These are phyloP conservation scores for Fusarium sp. DNA, from an alignment of 2,329 filamentous ascomycete species.

Conservation along the genomic window DNA sequence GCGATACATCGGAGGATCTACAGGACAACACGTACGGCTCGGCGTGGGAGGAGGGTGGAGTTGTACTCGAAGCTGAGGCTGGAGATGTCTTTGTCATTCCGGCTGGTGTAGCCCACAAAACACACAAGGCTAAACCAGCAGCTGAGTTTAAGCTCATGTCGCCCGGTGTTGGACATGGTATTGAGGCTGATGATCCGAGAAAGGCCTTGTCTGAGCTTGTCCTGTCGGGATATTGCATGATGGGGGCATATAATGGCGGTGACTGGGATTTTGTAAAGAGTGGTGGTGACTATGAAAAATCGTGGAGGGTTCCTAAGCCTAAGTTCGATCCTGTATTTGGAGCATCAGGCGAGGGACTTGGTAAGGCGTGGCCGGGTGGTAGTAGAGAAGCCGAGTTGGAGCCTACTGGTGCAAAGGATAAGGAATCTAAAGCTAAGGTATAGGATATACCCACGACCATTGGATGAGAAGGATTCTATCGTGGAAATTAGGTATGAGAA, in stretches of 20 bases:
- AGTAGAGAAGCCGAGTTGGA: background rate
- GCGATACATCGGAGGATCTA: conserved; percentile 59
- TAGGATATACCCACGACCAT: too few relatives aligned
- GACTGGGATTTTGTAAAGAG: conserved; percentile 42
- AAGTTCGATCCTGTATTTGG: conserved; percentile 41
- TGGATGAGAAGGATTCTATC: too few relatives aligned
- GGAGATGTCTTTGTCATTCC: conserved; percentile 73
- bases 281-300: conserved; percentile 39
- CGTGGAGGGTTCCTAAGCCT: conserved; percentile 41
- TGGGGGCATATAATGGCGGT: conserved; percentile 63
- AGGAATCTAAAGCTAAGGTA: background rate
- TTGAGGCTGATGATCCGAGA: conserved; percentile 53
- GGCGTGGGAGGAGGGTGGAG: conserved; percentile 60
- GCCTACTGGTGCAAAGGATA: too few relatives aligned
- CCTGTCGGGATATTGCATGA: conserved; percentile 51
- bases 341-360: conserved; percentile 1
- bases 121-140: conserved; percentile 58
- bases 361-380: conserved; percentile 34
- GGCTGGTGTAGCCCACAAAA: conserved; percentile 69
- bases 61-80: conserved; percentile 61
- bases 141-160: conserved; percentile 55
- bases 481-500: too few relatives aligned
- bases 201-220: conserved; percentile 54
- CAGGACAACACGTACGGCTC: conserved; percentile 57
- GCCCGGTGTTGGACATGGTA: conserved; percentile 58